Base-by-base conservation (phyloP, 1,284 basidiomycete genomes). In the Cryptococcus neoformans region DNA sequence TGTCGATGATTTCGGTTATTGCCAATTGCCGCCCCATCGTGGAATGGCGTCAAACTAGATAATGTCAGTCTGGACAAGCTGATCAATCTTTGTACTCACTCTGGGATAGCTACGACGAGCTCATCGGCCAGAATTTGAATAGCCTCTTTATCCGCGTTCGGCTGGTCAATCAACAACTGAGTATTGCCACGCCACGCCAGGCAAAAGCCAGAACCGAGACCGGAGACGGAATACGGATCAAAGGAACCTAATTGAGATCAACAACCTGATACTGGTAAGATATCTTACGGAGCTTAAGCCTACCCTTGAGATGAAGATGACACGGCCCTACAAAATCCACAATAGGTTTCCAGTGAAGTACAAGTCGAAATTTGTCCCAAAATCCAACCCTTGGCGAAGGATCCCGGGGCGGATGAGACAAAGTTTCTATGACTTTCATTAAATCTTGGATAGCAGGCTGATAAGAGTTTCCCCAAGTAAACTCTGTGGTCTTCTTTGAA, bases 381-480 rank as follows among this genome's bases (percentile, higher is more conserved):
- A 97, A 97, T 2, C 92, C 94, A 55, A 95, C 75, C 28, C 85
- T 83, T 11, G 90, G 88, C 5, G 92, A 95, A n/a, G 86, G 83
- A 77, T 99, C 95, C 41, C 85, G 84, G 39, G 91, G 86, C 11
- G 90, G 83, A 62, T 87, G 87, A 0, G 88, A 85, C 53, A 99
- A 70, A 1, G 86, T 87, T 58, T 98, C 95, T 36, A 98, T 73
- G 21, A 95, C 83, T 45, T 87, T 84, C 80, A 89, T 86, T 48
- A 98, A 76, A 69, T 98, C 95, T 67, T 94, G 89, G 17, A 92
- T 88, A 3, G 87, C 87, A 12, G 93, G 87, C 57, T 86, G 84
- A 63, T 94, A 90, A 60, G 92, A 95, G 54, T 92, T 85, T 36
- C 91, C 90, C 94, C 94, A 98, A 5, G 87, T 85, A 55, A 97